Percentiles rank a stretch among this genome's conserved stretches.
phyloP scores from a whole-genome alignment of 768 basidiomycete species.

The Rhizopogon rudus region DNA sequence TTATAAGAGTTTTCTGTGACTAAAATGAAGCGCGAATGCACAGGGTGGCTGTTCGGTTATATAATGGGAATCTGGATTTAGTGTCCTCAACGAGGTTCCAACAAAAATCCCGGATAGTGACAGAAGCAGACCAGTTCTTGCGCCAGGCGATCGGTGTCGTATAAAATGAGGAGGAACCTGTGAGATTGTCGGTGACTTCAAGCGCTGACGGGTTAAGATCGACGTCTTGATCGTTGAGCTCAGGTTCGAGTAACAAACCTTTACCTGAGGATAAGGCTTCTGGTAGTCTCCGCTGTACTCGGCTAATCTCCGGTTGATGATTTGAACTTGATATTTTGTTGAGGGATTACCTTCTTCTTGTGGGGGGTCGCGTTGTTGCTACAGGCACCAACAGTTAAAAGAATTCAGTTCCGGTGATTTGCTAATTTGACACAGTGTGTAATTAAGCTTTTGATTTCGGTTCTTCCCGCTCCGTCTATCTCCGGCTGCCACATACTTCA shows the following conservation, averaged over 20 bases:
- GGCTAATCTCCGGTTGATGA: neutral
- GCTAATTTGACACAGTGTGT: constrained; percentile 19
- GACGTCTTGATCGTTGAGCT: constrained; percentile 10
- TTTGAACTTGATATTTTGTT: neutral
- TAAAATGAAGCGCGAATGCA: constrained; percentile 13
- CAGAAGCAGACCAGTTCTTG: constrained; percentile 19
- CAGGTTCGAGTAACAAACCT: constrained; percentile 24
- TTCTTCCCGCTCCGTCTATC: constrained; percentile 22
- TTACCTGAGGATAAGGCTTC: constrained; percentile 16
- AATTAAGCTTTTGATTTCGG: constrained; percentile 30
- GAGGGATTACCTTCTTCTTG: neutral
- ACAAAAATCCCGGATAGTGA: constrained; percentile 23
- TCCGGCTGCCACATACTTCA: constrained; percentile 17
- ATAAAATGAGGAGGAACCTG: constrained; percentile 12
- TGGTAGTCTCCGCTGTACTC: neutral
- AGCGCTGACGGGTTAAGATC: constrained; percentile 4
- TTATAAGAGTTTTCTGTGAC: constrained; percentile 15
- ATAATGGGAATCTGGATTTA: constrained; percentile 23
- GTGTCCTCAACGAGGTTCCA: constrained; percentile 13
- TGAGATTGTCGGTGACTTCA: neutral
- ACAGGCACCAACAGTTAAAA: constrained; percentile 4
- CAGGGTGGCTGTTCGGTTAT: constrained; percentile 24
- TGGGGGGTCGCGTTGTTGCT: neutral
- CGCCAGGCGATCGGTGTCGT: constrained; percentile 16
- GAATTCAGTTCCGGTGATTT: constrained; percentile 20